Conservation (phyloP, 2,329 filamentous ascomycete species). For the Colletotrichum echinochloae region DNA sequence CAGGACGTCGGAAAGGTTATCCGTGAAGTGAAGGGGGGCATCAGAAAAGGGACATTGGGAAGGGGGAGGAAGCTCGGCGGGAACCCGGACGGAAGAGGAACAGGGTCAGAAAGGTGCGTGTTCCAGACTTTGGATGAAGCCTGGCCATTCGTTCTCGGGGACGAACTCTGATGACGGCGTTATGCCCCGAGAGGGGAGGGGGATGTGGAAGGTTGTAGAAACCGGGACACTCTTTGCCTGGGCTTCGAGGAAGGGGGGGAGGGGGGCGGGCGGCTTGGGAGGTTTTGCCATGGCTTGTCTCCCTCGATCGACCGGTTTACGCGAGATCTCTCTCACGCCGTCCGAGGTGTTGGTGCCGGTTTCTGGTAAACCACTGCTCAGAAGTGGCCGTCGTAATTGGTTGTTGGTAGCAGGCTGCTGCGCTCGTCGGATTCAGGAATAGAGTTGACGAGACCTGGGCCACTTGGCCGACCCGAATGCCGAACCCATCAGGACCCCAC, state of each 20-base stretch:
- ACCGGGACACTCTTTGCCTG: background rate
- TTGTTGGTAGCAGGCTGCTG: background rate
- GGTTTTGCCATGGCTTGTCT: background rate
- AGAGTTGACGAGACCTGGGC: background rate
- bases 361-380: background rate
- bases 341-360: background rate
- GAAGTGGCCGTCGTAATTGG: background rate
- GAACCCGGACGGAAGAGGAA: background rate
- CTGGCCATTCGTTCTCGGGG: background rate
- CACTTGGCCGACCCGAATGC: background rate
- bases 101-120: background rate
- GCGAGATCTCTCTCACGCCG: background rate
- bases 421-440: background rate
- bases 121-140: background rate
- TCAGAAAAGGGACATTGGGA: background rate
- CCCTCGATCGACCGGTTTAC: background rate
- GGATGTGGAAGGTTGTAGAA: background rate
- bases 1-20: constrained; percentile 23
- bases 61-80: background rate
- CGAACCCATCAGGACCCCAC: background rate
- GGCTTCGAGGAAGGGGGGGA: too few species aligned
- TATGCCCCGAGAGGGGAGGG: background rate
- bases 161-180: constrained; percentile 5
- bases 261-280: background rate
- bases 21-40: background rate